Conservation (phyloP, 331 rosid genomes). For the Saraca asoca region DNA sequence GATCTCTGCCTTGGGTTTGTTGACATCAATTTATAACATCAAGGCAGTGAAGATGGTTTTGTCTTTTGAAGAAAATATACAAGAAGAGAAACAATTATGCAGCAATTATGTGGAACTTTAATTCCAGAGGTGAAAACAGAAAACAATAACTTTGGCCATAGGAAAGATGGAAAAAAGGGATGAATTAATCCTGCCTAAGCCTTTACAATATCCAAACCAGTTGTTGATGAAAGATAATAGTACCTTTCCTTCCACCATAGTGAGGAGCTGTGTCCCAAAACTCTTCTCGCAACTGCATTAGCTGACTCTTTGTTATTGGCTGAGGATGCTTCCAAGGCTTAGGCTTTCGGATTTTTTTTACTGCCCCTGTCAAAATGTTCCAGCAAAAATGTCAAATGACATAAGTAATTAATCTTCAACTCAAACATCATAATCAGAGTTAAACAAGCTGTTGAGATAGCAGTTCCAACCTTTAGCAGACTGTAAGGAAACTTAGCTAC, state of each 20-base stretch:
- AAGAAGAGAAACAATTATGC: slow-evolving; percentile 4
- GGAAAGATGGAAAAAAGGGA: background rate
- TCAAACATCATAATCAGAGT: slow-evolving; percentile 2
- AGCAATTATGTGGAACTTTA: slow-evolving; percentile 9
- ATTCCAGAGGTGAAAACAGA: slow-evolving; percentile 6
- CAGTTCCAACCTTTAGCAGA: slow-evolving; percentile 10
- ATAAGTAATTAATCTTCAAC: slow-evolving; percentile 22
- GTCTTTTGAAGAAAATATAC: slow-evolving; percentile 12
- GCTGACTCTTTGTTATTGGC: slow-evolving; percentile 88
- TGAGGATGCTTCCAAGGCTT: slow-evolving; percentile 97
- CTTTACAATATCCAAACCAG: slow-evolving; percentile 23
- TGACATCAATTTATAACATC: slow-evolving; percentile 16
- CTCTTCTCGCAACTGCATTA: slow-evolving; percentile 85
- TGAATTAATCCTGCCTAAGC: slow-evolving; percentile 3
- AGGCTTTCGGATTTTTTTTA: slow-evolving; percentile 83
- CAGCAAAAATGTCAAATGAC: slow-evolving; percentile 16
- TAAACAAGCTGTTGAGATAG: slow-evolving; percentile 29
- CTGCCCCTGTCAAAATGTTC: slow-evolving; percentile 51
- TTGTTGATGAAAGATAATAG: slow-evolving; percentile 14
- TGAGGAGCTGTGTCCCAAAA: slow-evolving; percentile 99
- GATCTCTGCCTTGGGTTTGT: background rate
- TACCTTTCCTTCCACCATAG: slow-evolving; percentile 97
- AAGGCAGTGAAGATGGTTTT: slow-evolving; percentile 1
- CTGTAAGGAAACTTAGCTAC: slow-evolving; percentile 1
- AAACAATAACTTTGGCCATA: too few relatives aligned